Evolutionary conservation across 345 rosid species (phyloP), one percentile per base, ranked within the genome.

Genomic region (Salix purpurea): DNA sequence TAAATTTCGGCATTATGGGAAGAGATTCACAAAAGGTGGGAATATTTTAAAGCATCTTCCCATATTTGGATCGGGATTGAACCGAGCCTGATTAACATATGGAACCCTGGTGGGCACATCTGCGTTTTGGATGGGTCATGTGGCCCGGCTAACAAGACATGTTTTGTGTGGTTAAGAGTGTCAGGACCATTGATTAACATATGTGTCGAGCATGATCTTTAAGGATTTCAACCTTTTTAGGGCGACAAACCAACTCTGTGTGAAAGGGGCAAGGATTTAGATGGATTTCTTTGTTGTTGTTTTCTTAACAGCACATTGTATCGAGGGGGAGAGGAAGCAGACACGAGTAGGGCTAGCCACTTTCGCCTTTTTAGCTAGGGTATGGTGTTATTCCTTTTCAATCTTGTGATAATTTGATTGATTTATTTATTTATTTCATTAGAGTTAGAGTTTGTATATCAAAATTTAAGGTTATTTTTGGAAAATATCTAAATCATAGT

Each of bases 31-130:
- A 58, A 9, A 58, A 58, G 5, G 64, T 32, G 24, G 70, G 85
- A 0, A 88, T 82, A 85, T 88, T 77, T 88, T 52, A 2, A 67
- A 65, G 90, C 61, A 88, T 85, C 79, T 80, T 56, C 85, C 74
- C n/a, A 82, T 86, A 68, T 82, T 61, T 24, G 74, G 79, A 76
- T 60, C 12, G 64, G 74, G 50, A 26, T 14, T 30, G 69, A 60
- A 44, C 61, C 69, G 79, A 66, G 69, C 46, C 69, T 2, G 23
- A 19, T 6, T 66, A 1, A 66, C 46, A 44, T 66, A 18, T 19
- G 37, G 39, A 16, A 9, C 40, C 42, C 16, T 26, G 7, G 15
- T 7, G 37, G 69, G 39, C 37, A 28, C 39, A 5, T 65, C 21
- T 28, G 19, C 19, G 37, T 26, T 34, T 6, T 65, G 14, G 11